Percentiles rank a stretch among this genome's conserved stretches.
These are phyloP conservation scores for Euphorbia schlechtendalii DNA, from an alignment of 441 rosid genomes.

Conservation along the genomic window DNA sequence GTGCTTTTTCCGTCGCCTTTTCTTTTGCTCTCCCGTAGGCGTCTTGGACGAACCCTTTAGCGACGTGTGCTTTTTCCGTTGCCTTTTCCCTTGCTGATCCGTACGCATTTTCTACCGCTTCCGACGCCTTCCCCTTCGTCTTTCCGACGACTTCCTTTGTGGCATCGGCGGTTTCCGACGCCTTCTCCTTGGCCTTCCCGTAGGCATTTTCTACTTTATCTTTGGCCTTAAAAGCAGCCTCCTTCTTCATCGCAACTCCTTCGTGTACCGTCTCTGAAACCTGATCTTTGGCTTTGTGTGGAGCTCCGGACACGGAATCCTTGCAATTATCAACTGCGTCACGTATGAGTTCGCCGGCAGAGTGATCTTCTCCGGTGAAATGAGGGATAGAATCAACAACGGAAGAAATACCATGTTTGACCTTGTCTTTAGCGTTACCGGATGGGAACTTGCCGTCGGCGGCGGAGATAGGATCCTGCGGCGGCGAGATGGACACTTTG, in stretches of 20 bases:
- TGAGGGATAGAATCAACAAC: background rate
- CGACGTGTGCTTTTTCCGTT: too few relatives aligned
- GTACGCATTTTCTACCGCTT: too few relatives aligned
- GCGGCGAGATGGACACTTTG: constrained; percentile 40
- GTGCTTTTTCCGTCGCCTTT: too few relatives aligned
- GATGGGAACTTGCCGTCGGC: background rate
- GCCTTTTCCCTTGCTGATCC: too few relatives aligned
- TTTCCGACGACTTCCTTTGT: too few relatives aligned
- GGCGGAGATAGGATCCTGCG: constrained; percentile 8
- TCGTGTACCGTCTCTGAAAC: constrained; percentile 10
- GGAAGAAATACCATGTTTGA: constrained; percentile 26
- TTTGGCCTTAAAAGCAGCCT: constrained; percentile 15
- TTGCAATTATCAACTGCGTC: constrained; percentile 56
- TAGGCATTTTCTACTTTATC: constrained; percentile 16
- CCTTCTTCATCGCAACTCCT: background rate
- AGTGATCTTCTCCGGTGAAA: background rate
- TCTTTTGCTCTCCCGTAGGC: too few relatives aligned
- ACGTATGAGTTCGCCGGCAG: constrained; percentile 45
- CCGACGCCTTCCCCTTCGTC: too few relatives aligned
- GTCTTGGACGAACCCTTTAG: too few relatives aligned
- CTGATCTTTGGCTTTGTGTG: constrained; percentile 40
- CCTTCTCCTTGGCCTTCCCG: constrained; percentile 16
- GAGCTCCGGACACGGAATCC: constrained; percentile 32
- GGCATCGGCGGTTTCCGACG: too few relatives aligned
- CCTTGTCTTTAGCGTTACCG: constrained; percentile 23